Evolutionary conservation across 371 early-diverging fungal genomes (phyloP).

Genomic region (Mucor plumbeus): DNA sequence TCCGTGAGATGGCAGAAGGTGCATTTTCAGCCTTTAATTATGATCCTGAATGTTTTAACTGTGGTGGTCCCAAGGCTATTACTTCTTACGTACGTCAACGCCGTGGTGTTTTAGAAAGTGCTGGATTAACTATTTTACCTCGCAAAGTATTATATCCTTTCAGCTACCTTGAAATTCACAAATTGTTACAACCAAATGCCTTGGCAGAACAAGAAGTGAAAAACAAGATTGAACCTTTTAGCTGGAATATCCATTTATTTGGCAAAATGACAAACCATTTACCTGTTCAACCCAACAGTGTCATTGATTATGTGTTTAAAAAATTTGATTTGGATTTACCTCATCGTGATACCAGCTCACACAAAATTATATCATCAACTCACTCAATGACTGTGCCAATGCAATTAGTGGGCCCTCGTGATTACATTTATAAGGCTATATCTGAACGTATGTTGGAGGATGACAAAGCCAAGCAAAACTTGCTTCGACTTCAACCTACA

Average conservation of each 20-base stretch:
- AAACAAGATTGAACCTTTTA: conserved; percentile 41
- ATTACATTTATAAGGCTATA: conserved; percentile 39
- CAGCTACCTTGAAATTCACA: conserved; percentile 57
- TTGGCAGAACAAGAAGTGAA: conserved; percentile 57
- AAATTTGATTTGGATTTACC: conserved; percentile 59
- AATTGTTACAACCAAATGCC: conserved; percentile 43
- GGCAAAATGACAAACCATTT: conserved; percentile 67
- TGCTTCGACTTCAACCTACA: conserved; percentile 35
- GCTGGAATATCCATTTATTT: conserved; percentile 63
- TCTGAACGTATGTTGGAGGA: conserved; percentile 29
- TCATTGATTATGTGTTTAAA: conserved; percentile 57
- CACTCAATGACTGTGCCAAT: conserved; percentile 34
- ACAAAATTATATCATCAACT: conserved; percentile 41
- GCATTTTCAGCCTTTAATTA: conserved; percentile 60
- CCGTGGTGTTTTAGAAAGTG: conserved; percentile 49
- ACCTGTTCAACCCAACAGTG: conserved; percentile 55
- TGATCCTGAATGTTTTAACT: conserved; percentile 68
- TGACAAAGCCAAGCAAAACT: conserved; percentile 19
- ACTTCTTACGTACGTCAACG: conserved; percentile 64
- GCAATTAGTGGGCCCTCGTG: conserved; percentile 35
- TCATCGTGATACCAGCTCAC: conserved; percentile 40
- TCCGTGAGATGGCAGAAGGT: conserved; percentile 65
- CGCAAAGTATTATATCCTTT: conserved; percentile 59
- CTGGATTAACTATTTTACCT: conserved; percentile 57
- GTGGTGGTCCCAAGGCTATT: conserved; percentile 68